Evolutionary conservation across 2,329 filamentous ascomycete species (phyloP), one percentile per base, ranked within the genome.

Genomic region (Colletotrichum incanum): DNA sequence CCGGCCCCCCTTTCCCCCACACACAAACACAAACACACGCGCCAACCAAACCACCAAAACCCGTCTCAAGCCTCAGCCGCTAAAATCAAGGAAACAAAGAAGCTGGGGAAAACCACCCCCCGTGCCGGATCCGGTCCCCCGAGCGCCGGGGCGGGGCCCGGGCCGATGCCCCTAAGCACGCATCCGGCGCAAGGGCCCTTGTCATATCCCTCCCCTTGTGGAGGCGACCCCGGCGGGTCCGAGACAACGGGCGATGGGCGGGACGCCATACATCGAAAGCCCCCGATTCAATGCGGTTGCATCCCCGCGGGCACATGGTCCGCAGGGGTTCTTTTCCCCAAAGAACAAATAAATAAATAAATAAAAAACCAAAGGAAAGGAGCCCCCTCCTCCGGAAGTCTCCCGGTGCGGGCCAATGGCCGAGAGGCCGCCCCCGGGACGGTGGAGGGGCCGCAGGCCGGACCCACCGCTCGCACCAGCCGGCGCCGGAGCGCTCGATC

Each of bases 171-270:
- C 3, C 9, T 23, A 16, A 39, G 12, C 31, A 56, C 54, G 54
- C 20, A 61, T 37, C 3, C 59, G 43, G 59, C 43, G 43, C 59
- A 61, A 61, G 45, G 43, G 6, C 31, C 54, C 20, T 56, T 56
- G 20, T 7, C 20, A 20, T 23, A 23, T 16, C 20, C 31, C 2
- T 11, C 41, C 16, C 7, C 26, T 20, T 5, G 34, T 31, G 59
- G 37, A n/a, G 60, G 18, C 45, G 23, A 18, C 3, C 3, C 28
- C 34, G 23, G 61, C 34, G 47, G 47, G 49, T 54, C 61, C 47
- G 47, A 63, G 34, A n/a, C 58, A 49, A 23, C 56, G 37, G 56
- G 39, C 26, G 20, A 49, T 47, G 6, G 26, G 18, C 1, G 16
- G 37, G 56, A 14, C 5, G n/a, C 2, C 28, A 20, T 12, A 37